Conservation (phyloP, 192 early-diverging fungal species). For the Rhizophagus prolifer region DNA sequence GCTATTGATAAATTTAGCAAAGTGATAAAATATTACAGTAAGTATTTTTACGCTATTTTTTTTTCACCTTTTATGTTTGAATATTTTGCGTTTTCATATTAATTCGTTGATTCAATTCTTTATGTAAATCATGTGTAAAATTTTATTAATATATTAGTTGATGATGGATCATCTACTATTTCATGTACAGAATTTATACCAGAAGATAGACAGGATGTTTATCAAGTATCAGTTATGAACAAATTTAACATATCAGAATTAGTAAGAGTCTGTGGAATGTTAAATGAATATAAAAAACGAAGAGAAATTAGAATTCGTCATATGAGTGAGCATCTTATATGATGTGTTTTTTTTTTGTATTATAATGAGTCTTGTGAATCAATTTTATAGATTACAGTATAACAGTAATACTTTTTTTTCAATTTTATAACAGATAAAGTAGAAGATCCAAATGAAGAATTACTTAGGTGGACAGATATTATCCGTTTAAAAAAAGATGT, state of each 20-base stretch:
- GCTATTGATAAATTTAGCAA: neutral
- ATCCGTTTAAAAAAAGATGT: neutral
- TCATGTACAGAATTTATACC: neutral
- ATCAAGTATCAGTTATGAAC: too few species aligned
- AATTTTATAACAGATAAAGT: neutral
- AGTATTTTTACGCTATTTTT: neutral
- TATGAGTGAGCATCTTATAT: neutral
- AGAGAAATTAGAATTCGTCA: neutral
- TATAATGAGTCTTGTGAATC: too few species aligned
- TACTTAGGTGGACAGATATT: neutral
- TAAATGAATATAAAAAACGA: neutral
- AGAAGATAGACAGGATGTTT: neutral
- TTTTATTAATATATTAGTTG: neutral
- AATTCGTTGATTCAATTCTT: too few species aligned
- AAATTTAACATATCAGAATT: neutral
- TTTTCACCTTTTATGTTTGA: too few species aligned
- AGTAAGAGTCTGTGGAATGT: neutral
- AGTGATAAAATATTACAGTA: neutral
- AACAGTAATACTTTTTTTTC: too few species aligned
- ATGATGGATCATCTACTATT: neutral
- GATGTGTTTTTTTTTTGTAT: too few species aligned
- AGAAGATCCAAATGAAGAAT: neutral
- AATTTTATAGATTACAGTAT: too few species aligned
- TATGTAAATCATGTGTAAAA: neutral
- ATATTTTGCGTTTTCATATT: neutral